Conservation (phyloP, 2,329 filamentous ascomycete species). For the Arthrocladium fulminans region DNA sequence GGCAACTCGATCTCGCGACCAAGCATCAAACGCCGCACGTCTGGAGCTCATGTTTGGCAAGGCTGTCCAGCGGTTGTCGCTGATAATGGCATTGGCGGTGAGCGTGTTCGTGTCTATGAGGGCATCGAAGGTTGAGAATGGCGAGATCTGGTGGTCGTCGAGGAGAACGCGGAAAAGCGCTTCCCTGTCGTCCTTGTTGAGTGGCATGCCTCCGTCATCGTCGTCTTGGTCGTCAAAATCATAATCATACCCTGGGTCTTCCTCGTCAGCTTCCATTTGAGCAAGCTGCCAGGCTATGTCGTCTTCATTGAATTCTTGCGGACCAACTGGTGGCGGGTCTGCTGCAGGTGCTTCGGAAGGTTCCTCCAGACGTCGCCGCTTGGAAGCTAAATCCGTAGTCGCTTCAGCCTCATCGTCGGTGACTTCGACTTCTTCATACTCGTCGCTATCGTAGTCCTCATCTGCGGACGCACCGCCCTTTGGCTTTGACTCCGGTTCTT, state of each 20-base stretch:
- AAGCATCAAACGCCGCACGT: slow-evolving; percentile 73
- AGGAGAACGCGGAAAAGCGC: slow-evolving; percentile 78
- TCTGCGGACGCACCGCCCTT: slow-evolving; percentile 20
- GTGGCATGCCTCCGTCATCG: slow-evolving; percentile 51
- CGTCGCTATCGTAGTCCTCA: slow-evolving; percentile 50
- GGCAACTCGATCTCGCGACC: slow-evolving; percentile 70
- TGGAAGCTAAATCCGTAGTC: slow-evolving; percentile 33
- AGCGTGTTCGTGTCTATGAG: slow-evolving; percentile 62
- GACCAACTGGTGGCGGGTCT: slow-evolving; percentile 31
- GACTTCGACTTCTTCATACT: slow-evolving; percentile 71
- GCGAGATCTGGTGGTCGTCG: slow-evolving; percentile 71
- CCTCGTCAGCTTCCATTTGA: slow-evolving; percentile 80
- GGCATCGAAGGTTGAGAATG: slow-evolving; percentile 86
- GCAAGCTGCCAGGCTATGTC: slow-evolving; percentile 90
- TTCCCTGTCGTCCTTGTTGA: slow-evolving; percentile 67
- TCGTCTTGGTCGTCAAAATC: slow-evolving; percentile 67
- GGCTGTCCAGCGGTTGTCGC: slow-evolving; percentile 79
- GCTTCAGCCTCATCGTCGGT: slow-evolving; percentile 49
- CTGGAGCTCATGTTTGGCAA: slow-evolving; percentile 72
- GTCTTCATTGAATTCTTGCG: slow-evolving; percentile 80
- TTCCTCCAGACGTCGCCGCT: slow-evolving; percentile 47
- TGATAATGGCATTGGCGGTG: slow-evolving; percentile 50
- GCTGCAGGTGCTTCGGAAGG: slow-evolving; percentile 35
- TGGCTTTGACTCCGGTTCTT: slow-evolving; percentile 6
- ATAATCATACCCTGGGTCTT: slow-evolving; percentile 66